Evolutionary conservation across 2,329 filamentous ascomycete species (phyloP), one percentile per base, ranked within the genome.

Genomic region (Diplodia sapinea): DNA sequence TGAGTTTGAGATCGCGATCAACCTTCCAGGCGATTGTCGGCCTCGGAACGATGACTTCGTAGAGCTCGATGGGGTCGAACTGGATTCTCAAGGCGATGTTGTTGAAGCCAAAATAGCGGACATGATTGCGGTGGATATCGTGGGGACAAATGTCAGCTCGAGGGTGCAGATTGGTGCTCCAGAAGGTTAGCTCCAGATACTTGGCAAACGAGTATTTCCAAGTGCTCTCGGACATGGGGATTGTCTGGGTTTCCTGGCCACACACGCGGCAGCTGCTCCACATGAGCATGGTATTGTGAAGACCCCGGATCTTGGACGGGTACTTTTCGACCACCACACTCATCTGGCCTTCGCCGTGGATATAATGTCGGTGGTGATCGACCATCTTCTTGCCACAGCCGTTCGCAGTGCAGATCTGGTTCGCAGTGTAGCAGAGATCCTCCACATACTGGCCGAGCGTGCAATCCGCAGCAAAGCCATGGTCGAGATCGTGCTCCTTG

Each of bases 161-260:
- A 72, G 89, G 88, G 75, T 89, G 91, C 59, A 98, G 82, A 47
- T 92, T 91, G 51, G 88, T 91, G 74, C 94, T 94, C 94, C 94
- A 99, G 78, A 98, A 98, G 2, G 94, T 93, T 20, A 99, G 83
- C 79, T 99, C 95, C n/a, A 99, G 84, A 74, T 98, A 99, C 79
- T 99, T 99, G 12, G 93, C 95, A 74, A 99, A 96, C 0, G 95
- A 99, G 77, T 99, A 99, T 77, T 96, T 97, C 91, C 93, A 99
- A 0, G 94, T 96, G 73, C 89, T 93, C 67, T 93, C 89, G 0
- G 94, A 97, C 93, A 99, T 97, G 38, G 90, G 89, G 71, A 92
- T 91, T 57, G 94, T 89, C 49, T 93, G 91, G 0, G 94, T 96
- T 76, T 98, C 94, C 71, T 92, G 92, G 64, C 92, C 90, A 78